Evolutionary conservation across 2,329 filamentous ascomycete genomes (phyloP).

Genomic region (Epichloe glyceriae): DNA sequence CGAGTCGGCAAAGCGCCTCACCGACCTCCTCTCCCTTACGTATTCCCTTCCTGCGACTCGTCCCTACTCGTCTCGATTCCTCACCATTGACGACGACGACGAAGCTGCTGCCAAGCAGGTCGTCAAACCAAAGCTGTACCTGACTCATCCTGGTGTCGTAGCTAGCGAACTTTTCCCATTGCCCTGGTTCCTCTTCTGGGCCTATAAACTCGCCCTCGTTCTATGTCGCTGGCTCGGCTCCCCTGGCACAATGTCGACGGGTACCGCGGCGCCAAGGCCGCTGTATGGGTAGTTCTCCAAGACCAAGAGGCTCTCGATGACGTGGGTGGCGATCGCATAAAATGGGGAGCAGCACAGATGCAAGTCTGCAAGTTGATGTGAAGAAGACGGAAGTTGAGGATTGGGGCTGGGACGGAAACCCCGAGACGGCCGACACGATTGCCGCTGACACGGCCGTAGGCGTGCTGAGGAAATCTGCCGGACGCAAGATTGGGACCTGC

Average conservation of each 20-base stretch:
- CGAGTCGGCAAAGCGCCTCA: conserved; percentile 77
- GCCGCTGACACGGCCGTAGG: conserved; percentile 31
- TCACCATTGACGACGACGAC: conserved; percentile 23
- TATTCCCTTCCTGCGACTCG: conserved; percentile 50
- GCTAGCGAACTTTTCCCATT: conserved; percentile 71
- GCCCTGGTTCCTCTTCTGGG: conserved; percentile 52
- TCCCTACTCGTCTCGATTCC: conserved; percentile 43
- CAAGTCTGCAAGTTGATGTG: conserved; percentile 44
- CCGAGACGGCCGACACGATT: conserved; percentile 30
- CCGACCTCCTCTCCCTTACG: conserved; percentile 70
- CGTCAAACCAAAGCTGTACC: conserved; percentile 50
- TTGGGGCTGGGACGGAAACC: conserved; percentile 61
- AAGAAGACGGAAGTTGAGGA: conserved; percentile 74
- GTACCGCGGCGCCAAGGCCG: conserved; percentile 63
- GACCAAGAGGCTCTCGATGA: conserved; percentile 48
- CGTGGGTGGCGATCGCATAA: conserved; percentile 41
- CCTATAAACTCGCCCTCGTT: conserved; percentile 56
- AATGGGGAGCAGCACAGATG: conserved; percentile 69
- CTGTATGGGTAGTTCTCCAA: conserved; percentile 67
- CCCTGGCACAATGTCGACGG: conserved; percentile 70
- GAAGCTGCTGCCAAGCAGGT: conserved; percentile 4
- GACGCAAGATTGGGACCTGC: conserved; percentile 44
- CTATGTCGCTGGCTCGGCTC: conserved; percentile 68
- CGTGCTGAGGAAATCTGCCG: conserved; percentile 37
- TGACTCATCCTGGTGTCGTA: conserved; percentile 79